Percentiles rank a stretch among this genome's conserved stretches.
phyloP scores from a whole-genome alignment of 352 stramenopile species.

The Ophiocytium majus region DNA sequence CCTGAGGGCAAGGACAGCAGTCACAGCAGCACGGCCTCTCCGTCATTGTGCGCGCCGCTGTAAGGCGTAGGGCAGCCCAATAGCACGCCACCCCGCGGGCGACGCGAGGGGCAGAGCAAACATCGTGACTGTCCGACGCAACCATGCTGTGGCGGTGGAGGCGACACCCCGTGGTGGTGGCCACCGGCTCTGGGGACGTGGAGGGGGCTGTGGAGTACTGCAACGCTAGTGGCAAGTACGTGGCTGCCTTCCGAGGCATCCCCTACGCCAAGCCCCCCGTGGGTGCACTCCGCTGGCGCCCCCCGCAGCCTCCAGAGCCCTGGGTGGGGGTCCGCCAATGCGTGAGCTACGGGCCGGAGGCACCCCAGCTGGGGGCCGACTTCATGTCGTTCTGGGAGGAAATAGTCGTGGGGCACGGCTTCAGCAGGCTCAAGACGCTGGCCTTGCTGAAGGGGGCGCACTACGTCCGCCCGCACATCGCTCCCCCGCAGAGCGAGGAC shows the following conservation, averaged over 20 bases:
- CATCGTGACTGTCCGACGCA: too few species aligned
- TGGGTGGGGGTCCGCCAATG: slow-evolving; percentile 38
- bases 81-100: too few species aligned
- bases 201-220: slow-evolving; percentile 3
- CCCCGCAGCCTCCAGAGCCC: slow-evolving; percentile 30
- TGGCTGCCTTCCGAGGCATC: slow-evolving; percentile 53
- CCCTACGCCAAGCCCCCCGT: slow-evolving; percentile 59
- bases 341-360: slow-evolving; percentile 20
- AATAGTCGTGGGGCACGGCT: slow-evolving; percentile 37
- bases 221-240: neutral
- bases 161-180: neutral
- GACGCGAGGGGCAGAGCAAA: too few species aligned
- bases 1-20: too few species aligned
- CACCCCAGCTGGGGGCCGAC: slow-evolving; percentile 44
- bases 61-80: too few species aligned
- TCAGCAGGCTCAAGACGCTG: slow-evolving; percentile 36
- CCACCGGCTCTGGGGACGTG: neutral
- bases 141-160: slow-evolving; percentile 20
- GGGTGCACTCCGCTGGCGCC: slow-evolving; percentile 54
- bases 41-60: too few species aligned
- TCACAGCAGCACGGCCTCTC: too few species aligned
- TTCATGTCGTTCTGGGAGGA: slow-evolving; percentile 41
- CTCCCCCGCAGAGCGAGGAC: slow-evolving; percentile 65
- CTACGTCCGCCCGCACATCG: slow-evolving; percentile 27
- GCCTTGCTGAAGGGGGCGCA: slow-evolving; percentile 36